phyloP scores from a whole-genome alignment of 495 filamentous ascomycete species.

The Aspergillus egyptiacus region DNA sequence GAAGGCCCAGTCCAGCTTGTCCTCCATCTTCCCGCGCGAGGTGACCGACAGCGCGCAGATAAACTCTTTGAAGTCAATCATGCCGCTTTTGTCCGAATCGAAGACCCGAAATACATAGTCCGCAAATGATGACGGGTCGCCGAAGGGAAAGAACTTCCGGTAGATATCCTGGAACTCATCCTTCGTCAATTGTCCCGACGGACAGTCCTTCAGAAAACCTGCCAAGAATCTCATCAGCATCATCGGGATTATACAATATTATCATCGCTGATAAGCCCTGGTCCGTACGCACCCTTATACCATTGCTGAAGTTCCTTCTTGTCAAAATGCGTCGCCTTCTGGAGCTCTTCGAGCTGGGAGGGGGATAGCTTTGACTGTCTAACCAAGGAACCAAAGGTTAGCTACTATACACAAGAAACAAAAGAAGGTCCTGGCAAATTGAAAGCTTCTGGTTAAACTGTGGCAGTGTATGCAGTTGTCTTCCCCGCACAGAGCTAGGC shows the following conservation, averaged over 20 bases:
- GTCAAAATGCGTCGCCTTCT: constrained; percentile 95
- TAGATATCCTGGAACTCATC: constrained; percentile 99
- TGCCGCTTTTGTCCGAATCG: constrained; percentile 91
- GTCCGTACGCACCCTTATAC: constrained; percentile 92
- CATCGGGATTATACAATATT: too few relatives aligned
- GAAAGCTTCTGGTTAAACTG: background rate
- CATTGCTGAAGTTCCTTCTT: constrained; percentile 99
- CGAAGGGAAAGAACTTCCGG: constrained; percentile 98
- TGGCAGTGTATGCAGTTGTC: background rate
- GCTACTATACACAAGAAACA: background rate
- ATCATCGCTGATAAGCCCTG: background rate
- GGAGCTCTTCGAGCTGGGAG: constrained; percentile 88
- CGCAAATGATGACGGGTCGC: constrained; percentile 91
- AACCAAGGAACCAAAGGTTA: background rate
- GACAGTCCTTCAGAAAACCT: constrained; percentile 99
- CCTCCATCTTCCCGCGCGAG: constrained; percentile 95
- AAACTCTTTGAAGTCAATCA: constrained; percentile 99
- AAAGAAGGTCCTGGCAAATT: background rate
- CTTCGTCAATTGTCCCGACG: constrained; percentile 91
- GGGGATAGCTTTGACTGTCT: constrained; percentile 94
- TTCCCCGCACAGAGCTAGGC: constrained; percentile 5
- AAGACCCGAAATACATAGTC: constrained; percentile 99
- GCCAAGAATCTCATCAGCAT: too few relatives aligned
- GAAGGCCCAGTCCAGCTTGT: constrained; percentile 99
- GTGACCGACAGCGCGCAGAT: constrained; percentile 98